phyloP scores from a whole-genome alignment of 2,329 filamentous ascomycete species.

The Dactylella cylindrospora region DNA sequence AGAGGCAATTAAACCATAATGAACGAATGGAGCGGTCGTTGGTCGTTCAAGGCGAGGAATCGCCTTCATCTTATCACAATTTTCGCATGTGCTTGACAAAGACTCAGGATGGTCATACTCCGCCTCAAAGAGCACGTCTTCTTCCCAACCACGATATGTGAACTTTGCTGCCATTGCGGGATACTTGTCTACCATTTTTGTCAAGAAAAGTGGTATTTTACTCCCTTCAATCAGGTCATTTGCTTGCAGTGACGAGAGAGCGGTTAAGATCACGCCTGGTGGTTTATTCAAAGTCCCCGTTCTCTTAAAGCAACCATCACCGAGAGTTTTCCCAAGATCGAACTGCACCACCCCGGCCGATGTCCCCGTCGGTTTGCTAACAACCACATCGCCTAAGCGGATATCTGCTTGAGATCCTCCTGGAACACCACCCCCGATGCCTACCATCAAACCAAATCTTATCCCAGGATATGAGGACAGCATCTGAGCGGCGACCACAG shows the following conservation, averaged over 20 bases:
- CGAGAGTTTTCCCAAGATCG: constrained; percentile 1
- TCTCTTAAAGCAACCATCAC: not conserved
- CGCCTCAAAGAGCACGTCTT: constrained; percentile 8
- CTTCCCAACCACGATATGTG: not conserved
- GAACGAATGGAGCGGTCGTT: not conserved
- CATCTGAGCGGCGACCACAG: constrained; percentile 4
- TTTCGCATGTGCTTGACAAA: not conserved
- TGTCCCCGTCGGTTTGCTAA: constrained; percentile 12
- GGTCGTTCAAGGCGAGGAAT: not conserved
- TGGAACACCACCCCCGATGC: constrained; percentile 15
- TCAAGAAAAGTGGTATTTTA: not conserved
- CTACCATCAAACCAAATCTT: constrained; percentile 11
- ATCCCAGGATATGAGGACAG: constrained; percentile 9
- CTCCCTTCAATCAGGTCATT: not conserved
- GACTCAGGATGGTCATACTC: not conserved
- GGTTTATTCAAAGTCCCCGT: constrained; percentile 5
- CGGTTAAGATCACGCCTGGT: constrained; percentile 5
- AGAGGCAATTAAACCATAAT: constrained; percentile 19
- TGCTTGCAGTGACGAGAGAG: not conserved
- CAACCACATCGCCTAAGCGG: constrained; percentile 44
- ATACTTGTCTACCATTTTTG: constrained; percentile 6
- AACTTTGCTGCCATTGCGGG: constrained; percentile 6
- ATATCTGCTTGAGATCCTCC: constrained; percentile 39
- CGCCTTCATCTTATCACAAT: not conserved
- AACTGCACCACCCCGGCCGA: constrained; percentile 10